Base-by-base conservation (phyloP, 75 land plant species). In the Larix kaempferi region DNA sequence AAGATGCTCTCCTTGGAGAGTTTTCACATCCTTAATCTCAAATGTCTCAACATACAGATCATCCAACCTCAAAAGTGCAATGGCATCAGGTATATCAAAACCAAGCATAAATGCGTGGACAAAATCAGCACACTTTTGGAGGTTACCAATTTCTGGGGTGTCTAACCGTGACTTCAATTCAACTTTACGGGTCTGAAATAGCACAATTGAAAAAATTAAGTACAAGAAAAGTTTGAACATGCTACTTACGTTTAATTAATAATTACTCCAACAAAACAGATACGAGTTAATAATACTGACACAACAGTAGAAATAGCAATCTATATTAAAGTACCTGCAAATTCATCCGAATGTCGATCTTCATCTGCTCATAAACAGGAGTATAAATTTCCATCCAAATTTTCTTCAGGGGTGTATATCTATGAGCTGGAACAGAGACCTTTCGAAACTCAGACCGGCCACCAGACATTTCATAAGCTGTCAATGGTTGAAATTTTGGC, bases 291-390 rank as follows among this genome's bases (percentile, higher is more conserved):
- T 21, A 16, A 69, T 13, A 39, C 7, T 19, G n/a, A 39, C 21
- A 8, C 2, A 69, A 69, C 8, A 23, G 52, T 25, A 26, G 29
- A 62, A 62, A 25, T 27, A 23, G 0, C 13, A 27, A 25, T n/a
- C 65, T 27, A 25, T 14, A 26, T 27, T 5, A 56, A 7, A 74
- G 3, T 66, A 89, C 91, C 88, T 94, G 92, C 80, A 94, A 89
- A 69, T 96, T 96, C 99, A 96, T 96, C 35, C 99, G 97, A 79
- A 94, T 86, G 81, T 96, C 99, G 44, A 96, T 84, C 80, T 96
- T 94, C 99, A 96, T 96, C 84, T 96, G 91, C 77, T 96, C 93
- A 57, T 84, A 90, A 33, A 96, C 77, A 33, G 95, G 98, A 6
- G 95, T 90, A 75, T 96, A 96, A 61, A 96, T 94, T 26, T 94